Evolutionary conservation across 805 yeast genomes (phyloP).

Genomic region (Saccharomyces paradoxus): DNA sequence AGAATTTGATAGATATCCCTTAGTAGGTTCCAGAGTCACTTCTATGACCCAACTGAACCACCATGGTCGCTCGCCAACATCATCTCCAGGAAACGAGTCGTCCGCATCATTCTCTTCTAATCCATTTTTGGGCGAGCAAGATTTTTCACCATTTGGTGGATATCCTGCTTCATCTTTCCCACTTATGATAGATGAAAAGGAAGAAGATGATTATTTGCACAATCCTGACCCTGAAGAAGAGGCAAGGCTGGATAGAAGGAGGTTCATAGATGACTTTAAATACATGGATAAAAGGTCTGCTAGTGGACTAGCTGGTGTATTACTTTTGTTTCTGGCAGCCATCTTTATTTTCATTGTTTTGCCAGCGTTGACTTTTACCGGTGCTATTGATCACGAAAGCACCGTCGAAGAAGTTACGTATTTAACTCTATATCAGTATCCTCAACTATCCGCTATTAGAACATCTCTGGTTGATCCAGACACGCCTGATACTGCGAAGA

Average conservation of each 20-base stretch:
- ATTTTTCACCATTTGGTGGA: conserved; percentile 87
- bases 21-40: conserved; percentile 48
- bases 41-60: conserved; percentile 35
- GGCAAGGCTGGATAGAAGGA: conserved; percentile 66
- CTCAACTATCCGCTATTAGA: conserved; percentile 42
- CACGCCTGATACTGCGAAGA: conserved; percentile 42
- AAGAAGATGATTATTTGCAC: conserved; percentile 86
- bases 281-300: conserved; percentile 53
- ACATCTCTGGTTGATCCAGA: conserved; percentile 48
- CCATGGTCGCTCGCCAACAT: conserved; percentile 15
- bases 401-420: conserved; percentile 28
- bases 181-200: conserved; percentile 81
- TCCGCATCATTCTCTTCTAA: conserved; percentile 22
- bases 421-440: conserved; percentile 41
- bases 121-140: conserved; percentile 48
- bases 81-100: conserved; percentile 13
- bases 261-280: conserved; percentile 55
- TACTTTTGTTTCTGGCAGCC: conserved; percentile 50
- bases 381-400: conserved; percentile 36
- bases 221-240: conserved; percentile 92
- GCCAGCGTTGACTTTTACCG: conserved; percentile 78
- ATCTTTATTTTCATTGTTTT: conserved; percentile 58
- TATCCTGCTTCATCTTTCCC: conserved; percentile 91
- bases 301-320: conserved; percentile 50
- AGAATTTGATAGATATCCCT: conserved; percentile 63